phyloP scores from a whole-genome alignment of 2,329 filamentous ascomycete genomes.

The Zelopaecilomyces penicillatus region DNA sequence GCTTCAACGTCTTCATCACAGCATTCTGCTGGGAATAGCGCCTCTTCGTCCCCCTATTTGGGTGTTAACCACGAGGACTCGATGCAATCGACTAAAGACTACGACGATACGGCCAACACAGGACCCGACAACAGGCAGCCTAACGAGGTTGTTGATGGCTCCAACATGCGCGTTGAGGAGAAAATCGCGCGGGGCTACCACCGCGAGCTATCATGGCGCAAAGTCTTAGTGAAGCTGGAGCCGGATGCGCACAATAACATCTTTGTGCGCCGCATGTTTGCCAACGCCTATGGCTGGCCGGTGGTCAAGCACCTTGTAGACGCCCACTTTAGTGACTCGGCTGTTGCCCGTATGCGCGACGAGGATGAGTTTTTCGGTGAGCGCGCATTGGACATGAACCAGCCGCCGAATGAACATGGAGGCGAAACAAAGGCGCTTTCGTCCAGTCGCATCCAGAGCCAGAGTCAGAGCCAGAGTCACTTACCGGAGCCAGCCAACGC shows the following conservation, averaged over 20 bases:
- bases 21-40: constrained; percentile 18
- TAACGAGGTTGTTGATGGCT: constrained; percentile 41
- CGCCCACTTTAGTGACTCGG: constrained; percentile 78
- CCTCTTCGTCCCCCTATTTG: constrained; percentile 25
- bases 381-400: constrained; percentile 52
- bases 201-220: constrained; percentile 84
- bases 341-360: constrained; percentile 52
- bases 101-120: constrained; percentile 42
- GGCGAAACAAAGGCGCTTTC: constrained; percentile 46
- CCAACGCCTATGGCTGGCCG: constrained; percentile 96
- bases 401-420: constrained; percentile 53
- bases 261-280: constrained; percentile 90
- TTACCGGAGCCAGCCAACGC: constrained; percentile 12
- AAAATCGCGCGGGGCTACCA: constrained; percentile 97
- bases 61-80: constrained; percentile 34
- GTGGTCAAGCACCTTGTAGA: constrained; percentile 92
- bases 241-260: constrained; percentile 99
- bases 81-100: constrained; percentile 37
- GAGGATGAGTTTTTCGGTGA: constrained; percentile 60
- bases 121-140: constrained; percentile 32
- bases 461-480: constrained; percentile 2
- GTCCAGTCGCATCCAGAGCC: constrained; percentile 11
- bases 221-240: constrained; percentile 89
- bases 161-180: constrained; percentile 85
- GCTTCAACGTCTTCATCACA: constrained; percentile 12